Conservation (phyloP, 2,329 filamentous ascomycete species). For the Metarhizium album region DNA sequence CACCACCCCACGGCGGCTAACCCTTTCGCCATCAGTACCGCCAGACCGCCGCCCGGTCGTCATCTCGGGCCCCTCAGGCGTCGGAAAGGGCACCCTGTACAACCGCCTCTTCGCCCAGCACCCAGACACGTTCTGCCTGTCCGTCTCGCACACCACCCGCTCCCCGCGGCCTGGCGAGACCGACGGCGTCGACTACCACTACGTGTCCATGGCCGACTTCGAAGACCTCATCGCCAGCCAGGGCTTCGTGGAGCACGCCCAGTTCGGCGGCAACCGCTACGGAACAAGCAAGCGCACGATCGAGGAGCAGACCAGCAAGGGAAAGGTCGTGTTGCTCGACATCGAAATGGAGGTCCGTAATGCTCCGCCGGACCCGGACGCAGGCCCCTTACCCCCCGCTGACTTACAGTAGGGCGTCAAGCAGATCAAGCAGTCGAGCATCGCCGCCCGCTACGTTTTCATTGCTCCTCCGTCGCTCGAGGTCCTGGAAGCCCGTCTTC, state of each 20-base stretch:
- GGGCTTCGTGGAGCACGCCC: constrained; percentile 77
- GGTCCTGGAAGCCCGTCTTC: constrained; percentile 61
- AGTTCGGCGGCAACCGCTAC: constrained; percentile 79
- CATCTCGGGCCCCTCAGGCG: constrained; percentile 67
- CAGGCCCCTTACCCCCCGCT: neutral
- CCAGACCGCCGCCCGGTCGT: constrained; percentile 53
- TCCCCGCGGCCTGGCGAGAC: constrained; percentile 62
- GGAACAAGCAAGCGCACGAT: constrained; percentile 76
- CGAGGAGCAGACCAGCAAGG: constrained; percentile 59
- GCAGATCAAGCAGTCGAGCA: constrained; percentile 69
- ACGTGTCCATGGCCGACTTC: constrained; percentile 57
- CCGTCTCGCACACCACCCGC: constrained; percentile 70
- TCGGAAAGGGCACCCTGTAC: constrained; percentile 73
- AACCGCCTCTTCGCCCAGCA: constrained; percentile 53
- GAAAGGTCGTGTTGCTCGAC: constrained; percentile 71
- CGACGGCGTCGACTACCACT: constrained; percentile 75
- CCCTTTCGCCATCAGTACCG: constrained; percentile 18
- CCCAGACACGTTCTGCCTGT: constrained; percentile 41
- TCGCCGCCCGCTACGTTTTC: constrained; percentile 74
- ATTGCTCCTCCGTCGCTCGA: constrained; percentile 69
- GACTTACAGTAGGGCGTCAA: constrained; percentile 55
- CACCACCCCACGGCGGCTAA: neutral
- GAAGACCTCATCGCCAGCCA: constrained; percentile 52
- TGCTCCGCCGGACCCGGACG: neutral
- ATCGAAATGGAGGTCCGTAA: constrained; percentile 82